Conservation (phyloP, 495 filamentous ascomycete genomes). For the Daldinia bambusicola region DNA sequence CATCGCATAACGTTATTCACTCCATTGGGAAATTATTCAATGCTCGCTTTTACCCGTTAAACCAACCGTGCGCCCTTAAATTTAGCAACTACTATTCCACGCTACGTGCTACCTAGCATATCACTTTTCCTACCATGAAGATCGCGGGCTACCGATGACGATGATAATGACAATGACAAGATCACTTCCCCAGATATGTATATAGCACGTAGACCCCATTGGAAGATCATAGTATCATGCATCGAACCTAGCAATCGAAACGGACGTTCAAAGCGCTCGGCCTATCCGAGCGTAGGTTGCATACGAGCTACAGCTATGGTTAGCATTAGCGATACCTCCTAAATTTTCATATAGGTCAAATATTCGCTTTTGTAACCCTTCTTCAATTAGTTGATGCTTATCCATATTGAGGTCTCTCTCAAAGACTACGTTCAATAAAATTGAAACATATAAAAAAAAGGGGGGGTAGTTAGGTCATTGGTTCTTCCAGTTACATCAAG, state of each 20-base stretch:
- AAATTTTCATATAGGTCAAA: not conserved
- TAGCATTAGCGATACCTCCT: not conserved
- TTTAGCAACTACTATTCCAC: conserved; percentile 49
- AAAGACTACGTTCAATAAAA: conserved; percentile 15
- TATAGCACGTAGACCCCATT: conserved; percentile 21
- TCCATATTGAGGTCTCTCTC: not conserved
- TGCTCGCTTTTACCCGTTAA: conserved; percentile 51
- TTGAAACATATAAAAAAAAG: not conserved
- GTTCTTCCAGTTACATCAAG: conserved; percentile 5
- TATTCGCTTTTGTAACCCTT: not conserved
- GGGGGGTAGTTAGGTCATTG: not conserved
- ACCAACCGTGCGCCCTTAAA: conserved; percentile 41
- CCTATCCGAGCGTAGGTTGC: conserved; percentile 8
- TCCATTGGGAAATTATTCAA: conserved; percentile 60
- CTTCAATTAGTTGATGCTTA: not conserved
- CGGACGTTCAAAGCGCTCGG: conserved; percentile 22
- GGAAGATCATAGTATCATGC: conserved; percentile 45
- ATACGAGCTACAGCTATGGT: not conserved
- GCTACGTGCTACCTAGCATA: conserved; percentile 42
- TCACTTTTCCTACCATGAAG: conserved; percentile 41
- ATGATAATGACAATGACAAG: conserved; percentile 50
- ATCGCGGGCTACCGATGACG: conserved; percentile 49
- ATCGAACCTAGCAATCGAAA: conserved; percentile 25
- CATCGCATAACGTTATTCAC: conserved; percentile 54
- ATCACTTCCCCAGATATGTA: conserved; percentile 47